A percentile compares a stretch with the other conserved stretches of the same genome.
phyloP scores from a whole-genome alignment of 2,329 filamentous ascomycete species.

The Akanthomyces dipterigenus region DNA sequence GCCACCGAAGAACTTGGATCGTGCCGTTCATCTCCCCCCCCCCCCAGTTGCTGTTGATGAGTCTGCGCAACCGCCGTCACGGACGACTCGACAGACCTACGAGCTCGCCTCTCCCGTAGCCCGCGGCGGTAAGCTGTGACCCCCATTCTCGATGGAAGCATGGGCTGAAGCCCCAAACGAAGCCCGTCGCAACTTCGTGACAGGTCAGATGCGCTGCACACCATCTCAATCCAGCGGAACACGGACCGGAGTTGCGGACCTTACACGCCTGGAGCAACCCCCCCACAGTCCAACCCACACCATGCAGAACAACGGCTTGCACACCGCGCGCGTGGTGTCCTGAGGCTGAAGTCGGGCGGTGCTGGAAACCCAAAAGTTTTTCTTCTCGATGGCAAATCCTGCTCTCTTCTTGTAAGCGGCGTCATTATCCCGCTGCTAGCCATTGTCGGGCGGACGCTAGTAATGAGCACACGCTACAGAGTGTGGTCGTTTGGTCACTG shows the following conservation, averaged over 20 bases:
- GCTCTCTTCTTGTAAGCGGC: not conserved
- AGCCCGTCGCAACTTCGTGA: not conserved
- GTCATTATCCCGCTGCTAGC: not conserved
- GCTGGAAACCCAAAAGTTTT: not conserved
- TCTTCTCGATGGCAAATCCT: too few species aligned
- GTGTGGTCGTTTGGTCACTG: too few species aligned
- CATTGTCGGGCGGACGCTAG: not conserved
- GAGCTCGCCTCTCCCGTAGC: too few species aligned
- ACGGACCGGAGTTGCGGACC: constrained; percentile 11
- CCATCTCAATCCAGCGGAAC: constrained; percentile 4
- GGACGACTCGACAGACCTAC: not conserved
- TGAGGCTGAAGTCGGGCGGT: constrained; percentile 1
- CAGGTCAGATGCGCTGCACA: constrained; percentile 8
- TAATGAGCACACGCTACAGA: too few species aligned
- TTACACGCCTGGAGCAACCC: constrained; percentile 2
- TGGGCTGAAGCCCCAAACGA: not conserved
- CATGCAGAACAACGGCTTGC: not conserved
- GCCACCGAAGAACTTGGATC: not conserved
- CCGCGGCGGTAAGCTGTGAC: too few species aligned
- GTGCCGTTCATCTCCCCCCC: not conserved
- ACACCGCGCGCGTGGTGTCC: not conserved
- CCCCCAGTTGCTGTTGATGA: too few species aligned
- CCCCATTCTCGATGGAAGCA: too few species aligned
- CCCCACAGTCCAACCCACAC: not conserved
- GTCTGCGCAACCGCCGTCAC: not conserved